Base-by-base conservation (phyloP, 495 filamentous ascomycete species). In the Neohortaea acidophila region DNA sequence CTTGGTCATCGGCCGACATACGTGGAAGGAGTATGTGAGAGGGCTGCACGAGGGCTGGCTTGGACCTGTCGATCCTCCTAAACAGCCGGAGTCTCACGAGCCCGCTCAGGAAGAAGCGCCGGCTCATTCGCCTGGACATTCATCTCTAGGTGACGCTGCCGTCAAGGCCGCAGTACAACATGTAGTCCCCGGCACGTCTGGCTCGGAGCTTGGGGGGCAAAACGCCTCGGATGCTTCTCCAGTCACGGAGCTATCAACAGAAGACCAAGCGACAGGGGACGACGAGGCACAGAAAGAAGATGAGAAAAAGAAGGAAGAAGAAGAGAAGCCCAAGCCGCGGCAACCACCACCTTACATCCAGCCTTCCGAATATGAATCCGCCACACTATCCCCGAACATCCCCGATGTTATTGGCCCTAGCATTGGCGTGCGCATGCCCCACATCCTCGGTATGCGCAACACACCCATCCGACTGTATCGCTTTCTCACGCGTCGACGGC, bases 1-100 rank as follows among this genome's bases (percentile, higher is more conserved):
- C 55, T 64, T 99, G 33, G 73, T 96, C 3, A 73, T 99, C 44
- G 89, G 91, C 4, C 67, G 89, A 42, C 77, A 94, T 53, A 79
- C 86, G 7, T 99, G 89, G 89, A 96, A 94, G 60, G 89, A 99
- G 60, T 99, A 94, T 58, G 61, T 96, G 8, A 72, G 84, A 19
- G 89, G 89, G 19, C 48, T 94, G 41, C 89, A 99, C 45, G 89
- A 99, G 53, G 89, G 89, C 36, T 96, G 91, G 89, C 63, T 99
- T 13, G 89, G 89, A 1, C 85, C 89, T 1, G 61, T 93, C 18
- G 68, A 75, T 49, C 54, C 61, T 33, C 68, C 67, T 11, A 30
- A 45, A 17, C 44, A 53, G n/a, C 48, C 58, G 0, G 30, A 33
- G 39, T n/a, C 30, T 25, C 32, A 33, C 23, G 51, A 49, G 33